Evolutionary conservation across 371 early-diverging fungal genomes (phyloP), one percentile per base, ranked within the genome.

Genomic region (Rozella allomycis): DNA sequence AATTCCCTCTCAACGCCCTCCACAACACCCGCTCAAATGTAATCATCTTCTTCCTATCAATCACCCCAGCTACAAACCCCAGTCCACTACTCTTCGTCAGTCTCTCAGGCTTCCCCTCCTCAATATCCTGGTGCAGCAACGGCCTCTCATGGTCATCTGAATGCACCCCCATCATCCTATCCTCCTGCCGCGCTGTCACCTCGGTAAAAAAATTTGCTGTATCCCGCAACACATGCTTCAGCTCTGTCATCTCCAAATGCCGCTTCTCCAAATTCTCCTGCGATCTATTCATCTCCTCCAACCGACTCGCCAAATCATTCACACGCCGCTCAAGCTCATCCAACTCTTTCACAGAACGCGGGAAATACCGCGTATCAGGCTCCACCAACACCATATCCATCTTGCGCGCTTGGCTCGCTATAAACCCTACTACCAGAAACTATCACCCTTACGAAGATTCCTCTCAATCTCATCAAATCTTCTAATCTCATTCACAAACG

Each of bases 1-100:
- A 56, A 54, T 96, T 91, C 31, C 97, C 96, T 40, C 97, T 82
- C 41, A 96, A 72, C 11, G 84, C 77, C 28, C 93, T 76, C 82
- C 90, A 91, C 20, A 96, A 69, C 34, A 96, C 77, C 40, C 90
- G 74, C 54, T 90, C 87, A 46, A 94, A 86, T 8, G 76, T 80
- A 19, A 63, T 66, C 54, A 88, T 74, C 33, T 73, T 69, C 20
- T 45, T 42, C 38, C 87, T 72, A 1, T 77, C 50, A 37, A 94
- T 81, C 19, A 85, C 87, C 30, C 94, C 94, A 7, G 88, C 74
- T 22, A 94, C 78, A 41, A 71, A 67, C n/a, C 8, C 5, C 4
- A 33, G 11, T 14, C 17, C 19, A 22, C 14, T 10, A 3, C 13
- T 14, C 9, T 13, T 23, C n/a, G n/a, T n/a, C n/a, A n/a, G n/a